A percentile compares a stretch with the other conserved stretches of the same genome.
phyloP scores from a whole-genome alignment of 164 flowering plant species.

The Dillenia suffruticosa region DNA sequence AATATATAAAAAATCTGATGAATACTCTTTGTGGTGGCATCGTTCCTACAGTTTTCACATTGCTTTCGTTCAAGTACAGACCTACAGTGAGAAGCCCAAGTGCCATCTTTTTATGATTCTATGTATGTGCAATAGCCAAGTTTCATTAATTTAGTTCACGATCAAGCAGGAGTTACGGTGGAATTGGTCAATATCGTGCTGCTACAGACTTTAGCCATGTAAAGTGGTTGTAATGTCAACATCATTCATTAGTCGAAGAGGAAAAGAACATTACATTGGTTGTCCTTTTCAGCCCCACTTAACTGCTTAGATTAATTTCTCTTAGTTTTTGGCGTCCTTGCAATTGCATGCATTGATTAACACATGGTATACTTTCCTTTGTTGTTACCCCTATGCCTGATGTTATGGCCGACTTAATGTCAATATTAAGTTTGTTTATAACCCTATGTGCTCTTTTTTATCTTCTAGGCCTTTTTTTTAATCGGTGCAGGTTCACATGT shows the following conservation, averaged over 20 bases:
- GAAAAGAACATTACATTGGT: slow-evolving; percentile 11
- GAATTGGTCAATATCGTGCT: slow-evolving; percentile 9
- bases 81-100: not conserved
- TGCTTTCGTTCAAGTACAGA: too few species aligned
- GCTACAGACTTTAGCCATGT: slow-evolving; percentile 24
- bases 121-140: not conserved
- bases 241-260: slow-evolving; percentile 17
- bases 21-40: too few species aligned
- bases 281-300: slow-evolving; percentile 19
- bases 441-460: not conserved
- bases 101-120: not conserved
- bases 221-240: slow-evolving; percentile 33
- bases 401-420: not conserved
- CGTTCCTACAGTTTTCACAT: too few species aligned
- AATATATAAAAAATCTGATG: too few species aligned
- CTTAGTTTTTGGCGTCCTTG: not conserved
- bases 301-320: slow-evolving; percentile 1
- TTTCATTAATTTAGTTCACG: slow-evolving; percentile 14
- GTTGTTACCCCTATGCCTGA: not conserved
- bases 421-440: not conserved
- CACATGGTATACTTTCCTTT: slow-evolving; percentile 12
- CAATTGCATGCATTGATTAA: slow-evolving; percentile 13
- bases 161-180: slow-evolving; percentile 12
- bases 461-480: too few species aligned
- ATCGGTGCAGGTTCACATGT: too few species aligned